Base-by-base conservation (phyloP, 2,329 filamentous ascomycete genomes). In the Fusarium acutatum region DNA sequence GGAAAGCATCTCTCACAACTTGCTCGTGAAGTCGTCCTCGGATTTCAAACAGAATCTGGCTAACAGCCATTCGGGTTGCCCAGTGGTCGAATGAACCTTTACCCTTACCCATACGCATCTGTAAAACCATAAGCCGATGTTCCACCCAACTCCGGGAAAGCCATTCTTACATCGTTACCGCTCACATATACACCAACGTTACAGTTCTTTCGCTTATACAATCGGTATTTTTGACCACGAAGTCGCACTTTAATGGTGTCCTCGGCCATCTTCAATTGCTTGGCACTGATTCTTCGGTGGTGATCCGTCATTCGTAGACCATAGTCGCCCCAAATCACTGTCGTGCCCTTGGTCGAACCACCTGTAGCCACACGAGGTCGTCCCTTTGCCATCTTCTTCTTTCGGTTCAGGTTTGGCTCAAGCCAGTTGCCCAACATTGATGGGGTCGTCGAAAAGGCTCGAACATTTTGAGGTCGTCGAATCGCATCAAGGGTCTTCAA, bases 21-120 rank as follows among this genome's bases (percentile, higher is more conserved):
- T 97, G 94, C 86, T 99, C 96, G 88, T 99, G 96, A 73, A 98
- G 81, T 77, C 95, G 90, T 50, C 96, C 96, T 83, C 94, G 95
- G 75, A 99, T 85, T 84, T 99, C 96, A 76, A 99, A 97, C 26
- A 98, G 86, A 54, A 99, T 90, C 82, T 96, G 94, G 84, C 93
- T 97, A 58, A 98, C 94, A 14, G 94, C 91, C 75, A 98, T 91
- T 83, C 96, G 91, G 28, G 93, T 90, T 9, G 96, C 95, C 96
- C 96, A 99, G 81, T 97, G 94, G 82, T 99, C 96, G 81, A 99
- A 98, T 71, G 92, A 93, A 77, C 96, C 96, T 83, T 99, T 99
- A 84, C 96, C 96, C 85, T 98, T 99, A 82, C 96, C 96, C 97
- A 99, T 99, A 89, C 96, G 93, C 82, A 94, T 93, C 90, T 92